Percentiles rank a stretch among this genome's conserved stretches.
Conservation (phyloP, 306 rosid species). For the Vicia sativa region DNA sequence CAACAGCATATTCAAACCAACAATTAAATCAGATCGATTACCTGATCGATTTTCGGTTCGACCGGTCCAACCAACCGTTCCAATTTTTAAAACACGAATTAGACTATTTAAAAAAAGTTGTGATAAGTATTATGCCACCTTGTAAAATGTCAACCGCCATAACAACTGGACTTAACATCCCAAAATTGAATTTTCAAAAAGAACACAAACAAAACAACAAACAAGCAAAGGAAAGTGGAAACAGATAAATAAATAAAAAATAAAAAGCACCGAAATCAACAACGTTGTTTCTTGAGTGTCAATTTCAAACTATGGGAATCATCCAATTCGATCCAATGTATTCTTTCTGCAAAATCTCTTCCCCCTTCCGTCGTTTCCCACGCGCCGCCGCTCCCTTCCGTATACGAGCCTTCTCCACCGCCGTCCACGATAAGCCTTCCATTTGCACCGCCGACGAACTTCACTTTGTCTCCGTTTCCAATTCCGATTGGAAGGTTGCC, state of each 20-base stretch:
- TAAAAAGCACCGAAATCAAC: not conserved
- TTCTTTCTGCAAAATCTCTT: conserved; percentile 49
- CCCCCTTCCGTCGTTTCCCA: conserved; percentile 49
- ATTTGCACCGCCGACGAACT: conserved; percentile 96
- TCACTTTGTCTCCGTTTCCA: conserved; percentile 78
- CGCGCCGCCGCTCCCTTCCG: conserved; percentile 56
- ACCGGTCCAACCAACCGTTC: no score
- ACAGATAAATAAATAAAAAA: not conserved
- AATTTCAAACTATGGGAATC: conserved; percentile 48
- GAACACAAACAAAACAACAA: not conserved
- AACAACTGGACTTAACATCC: not conserved
- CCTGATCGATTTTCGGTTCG: no score
- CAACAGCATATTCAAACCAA: no score
- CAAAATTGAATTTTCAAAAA: not conserved
- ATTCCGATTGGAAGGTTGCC: conserved; percentile 88
- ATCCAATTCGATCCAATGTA: conserved; percentile 61
- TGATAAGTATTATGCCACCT: not conserved
- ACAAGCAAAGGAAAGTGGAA: not conserved
- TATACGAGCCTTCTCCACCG: conserved; percentile 59
- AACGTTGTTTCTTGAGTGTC: not conserved
- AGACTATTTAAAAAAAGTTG: no score
- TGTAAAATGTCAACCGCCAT: conserved; percentile 18
- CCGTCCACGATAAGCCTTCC: conserved; percentile 67
- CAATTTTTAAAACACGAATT: no score
- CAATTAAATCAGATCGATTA: no score